Conservation (phyloP, 2,329 filamentous ascomycete genomes). For the Aspergillus pseudoglaucus region DNA sequence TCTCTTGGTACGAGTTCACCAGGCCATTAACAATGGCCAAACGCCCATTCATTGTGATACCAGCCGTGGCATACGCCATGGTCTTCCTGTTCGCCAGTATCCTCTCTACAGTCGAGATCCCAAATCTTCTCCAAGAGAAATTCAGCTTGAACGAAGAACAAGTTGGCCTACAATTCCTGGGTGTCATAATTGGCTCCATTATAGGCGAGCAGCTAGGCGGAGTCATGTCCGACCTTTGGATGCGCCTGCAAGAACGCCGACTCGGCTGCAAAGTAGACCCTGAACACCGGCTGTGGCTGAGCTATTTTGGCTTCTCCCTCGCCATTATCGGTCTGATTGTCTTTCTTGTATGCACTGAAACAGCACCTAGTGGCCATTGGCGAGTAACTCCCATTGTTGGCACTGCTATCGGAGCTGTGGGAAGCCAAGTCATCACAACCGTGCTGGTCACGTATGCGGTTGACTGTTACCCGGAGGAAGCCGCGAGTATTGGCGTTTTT, state of each 20-base stretch:
- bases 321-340: conserved; percentile 51
- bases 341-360: conserved; percentile 50
- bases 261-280: conserved; percentile 38
- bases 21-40: conserved; percentile 44
- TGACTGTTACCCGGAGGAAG: conserved; percentile 52
- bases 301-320: conserved; percentile 48
- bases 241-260: conserved; percentile 36
- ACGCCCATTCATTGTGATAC: conserved; percentile 46
- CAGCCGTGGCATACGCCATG: conserved; percentile 52
- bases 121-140: conserved; percentile 50
- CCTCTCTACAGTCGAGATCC: conserved; percentile 54
- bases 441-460: conserved; percentile 56
- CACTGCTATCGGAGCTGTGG: conserved; percentile 47
- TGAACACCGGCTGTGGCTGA: conserved; percentile 54
- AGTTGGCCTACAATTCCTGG: conserved; percentile 54
- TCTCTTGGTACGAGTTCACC: conserved; percentile 46
- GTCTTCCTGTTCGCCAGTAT: conserved; percentile 52
- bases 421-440: conserved; percentile 59
- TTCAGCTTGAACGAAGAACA: conserved; percentile 55
- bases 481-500: conserved; percentile 55
- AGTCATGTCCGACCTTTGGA: conserved; percentile 51
- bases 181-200: conserved; percentile 52
- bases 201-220: conserved; percentile 59
- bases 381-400: conserved; percentile 54
- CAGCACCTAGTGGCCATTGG: conserved; percentile 43